These are phyloP conservation scores for Rubia yunnanensis DNA, from an alignment of 257 asterid genomes.

Conservation along the genomic window DNA sequence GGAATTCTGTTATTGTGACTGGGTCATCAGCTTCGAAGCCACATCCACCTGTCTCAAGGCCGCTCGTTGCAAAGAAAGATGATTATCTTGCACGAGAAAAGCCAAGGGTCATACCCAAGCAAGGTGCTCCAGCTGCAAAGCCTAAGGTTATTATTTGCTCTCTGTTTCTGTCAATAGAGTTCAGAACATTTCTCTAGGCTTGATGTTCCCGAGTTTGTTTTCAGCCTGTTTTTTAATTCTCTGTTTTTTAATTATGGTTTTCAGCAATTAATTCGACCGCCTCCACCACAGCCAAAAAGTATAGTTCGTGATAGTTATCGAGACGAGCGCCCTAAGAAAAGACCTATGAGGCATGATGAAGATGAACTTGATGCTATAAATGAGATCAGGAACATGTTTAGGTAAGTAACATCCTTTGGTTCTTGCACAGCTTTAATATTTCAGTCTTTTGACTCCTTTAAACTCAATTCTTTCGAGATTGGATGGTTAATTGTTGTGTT, in stretches of 20 bases:
- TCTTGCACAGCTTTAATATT: not conserved
- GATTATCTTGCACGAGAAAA: conserved; percentile 33
- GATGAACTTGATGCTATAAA: conserved; percentile 28
- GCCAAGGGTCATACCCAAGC: conserved; percentile 37
- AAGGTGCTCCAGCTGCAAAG: conserved; percentile 25
- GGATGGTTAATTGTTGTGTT: not conserved
- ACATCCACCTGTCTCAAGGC: conserved; percentile 37
- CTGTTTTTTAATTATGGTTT: not conserved
- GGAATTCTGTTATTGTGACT: conserved; percentile 21
- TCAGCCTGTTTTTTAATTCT: not conserved
- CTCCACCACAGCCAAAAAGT: conserved; percentile 19
- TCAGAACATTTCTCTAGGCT: not conserved
- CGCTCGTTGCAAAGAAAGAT: conserved; percentile 28
- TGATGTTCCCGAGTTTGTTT: not conserved
- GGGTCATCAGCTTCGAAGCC: conserved; percentile 29
- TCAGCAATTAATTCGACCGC: conserved; percentile 42
- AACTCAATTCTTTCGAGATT: not conserved
- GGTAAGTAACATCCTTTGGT: conserved; percentile 28
- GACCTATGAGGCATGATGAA: conserved; percentile 42
- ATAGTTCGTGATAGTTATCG: conserved; percentile 22
- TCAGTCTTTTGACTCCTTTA: not conserved
- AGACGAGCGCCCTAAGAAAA: conserved; percentile 39
- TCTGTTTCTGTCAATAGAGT: not conserved
- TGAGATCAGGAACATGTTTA: conserved; percentile 50
- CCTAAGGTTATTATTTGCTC: conserved; percentile 20